Evolutionary conservation across 1,284 basidiomycete species (phyloP).

Genomic region (Vanrija sp.): DNA sequence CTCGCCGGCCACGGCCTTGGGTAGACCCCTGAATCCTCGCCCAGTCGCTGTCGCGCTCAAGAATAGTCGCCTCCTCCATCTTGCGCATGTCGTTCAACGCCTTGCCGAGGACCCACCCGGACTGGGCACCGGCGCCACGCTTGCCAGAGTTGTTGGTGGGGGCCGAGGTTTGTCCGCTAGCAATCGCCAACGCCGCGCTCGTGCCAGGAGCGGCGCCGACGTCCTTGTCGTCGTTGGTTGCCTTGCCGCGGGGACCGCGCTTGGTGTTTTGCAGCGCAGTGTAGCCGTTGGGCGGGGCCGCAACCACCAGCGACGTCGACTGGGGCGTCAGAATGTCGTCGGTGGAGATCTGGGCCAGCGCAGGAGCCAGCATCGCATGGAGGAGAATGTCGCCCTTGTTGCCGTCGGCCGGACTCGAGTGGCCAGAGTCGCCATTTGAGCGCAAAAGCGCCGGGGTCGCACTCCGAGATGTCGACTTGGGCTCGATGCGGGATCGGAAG

Average conservation of each 20-base stretch:
- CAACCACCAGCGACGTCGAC: slow-evolving; percentile 41
- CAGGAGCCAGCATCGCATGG: slow-evolving; percentile 36
- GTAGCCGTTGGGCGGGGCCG: slow-evolving; percentile 31
- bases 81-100: slow-evolving; percentile 44
- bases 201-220: slow-evolving; percentile 36
- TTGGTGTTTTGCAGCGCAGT: slow-evolving; percentile 30
- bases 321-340: slow-evolving; percentile 45
- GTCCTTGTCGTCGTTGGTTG: slow-evolving; percentile 25
- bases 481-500: slow-evolving; percentile 23
- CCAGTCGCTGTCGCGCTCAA: slow-evolving; percentile 48
- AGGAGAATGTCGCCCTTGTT: slow-evolving; percentile 38
- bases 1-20: slow-evolving; percentile 32
- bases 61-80: slow-evolving; percentile 44
- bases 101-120: slow-evolving; percentile 43
- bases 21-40: slow-evolving; percentile 43
- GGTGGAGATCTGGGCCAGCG: slow-evolving; percentile 36
- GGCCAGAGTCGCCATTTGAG: slow-evolving; percentile 12
- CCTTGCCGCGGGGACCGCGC: slow-evolving; percentile 39
- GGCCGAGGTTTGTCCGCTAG: slow-evolving; percentile 26
- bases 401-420: slow-evolving; percentile 17
- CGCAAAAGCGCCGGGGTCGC: slow-evolving; percentile 10
- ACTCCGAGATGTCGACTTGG: slow-evolving; percentile 9
- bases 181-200: slow-evolving; percentile 34
- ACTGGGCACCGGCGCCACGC: slow-evolving; percentile 35
- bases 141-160: slow-evolving; percentile 22